Base-by-base conservation (phyloP, 495 filamentous ascomycete genomes). In the Margaritispora aquatica region DNA sequence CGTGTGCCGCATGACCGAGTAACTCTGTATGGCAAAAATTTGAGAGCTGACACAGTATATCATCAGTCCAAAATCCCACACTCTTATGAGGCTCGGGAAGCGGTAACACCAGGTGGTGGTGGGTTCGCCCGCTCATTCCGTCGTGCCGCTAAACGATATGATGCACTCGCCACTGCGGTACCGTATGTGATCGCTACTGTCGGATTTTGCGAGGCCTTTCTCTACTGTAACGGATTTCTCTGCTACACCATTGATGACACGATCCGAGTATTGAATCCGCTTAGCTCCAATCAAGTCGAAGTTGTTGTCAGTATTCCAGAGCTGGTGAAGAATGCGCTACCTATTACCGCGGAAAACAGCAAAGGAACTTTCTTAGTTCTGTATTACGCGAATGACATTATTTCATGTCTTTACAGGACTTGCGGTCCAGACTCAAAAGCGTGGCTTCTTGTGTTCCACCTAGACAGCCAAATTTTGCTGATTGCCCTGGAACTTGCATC, bases 231-330 rank as follows among this genome's bases (percentile, higher is more conserved):
- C 24, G 88, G 88, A 19, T 70, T 81, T 2, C 72, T 90, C 8
- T 86, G 81, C 58, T 88, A 90, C 63, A 75, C 80, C 10, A 66
- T 75, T 23, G 74, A 76, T 11, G 72, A 79, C 24, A 76, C 72
- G 67, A 74, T 92, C 36, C 84, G 87, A n/a, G 68, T 88, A 15
- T 70, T 89, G 47, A 75, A 89, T 55, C 69, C 89, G 10, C 82
- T 86, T 70, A 44, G 58, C 38, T 67, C 65, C 13, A 60, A 69
- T 19, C 73, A 74, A 0, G 69, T 68, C n/a, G 87, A 90, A 61
- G 71, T 83, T 24, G 82, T 85, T 4, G 66, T 89, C 27, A 75
- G 86, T 63, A 75, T 87, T 36, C 71, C 75, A 23, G 64, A 62
- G 4, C 66, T 87, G 0, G 68, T 84, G 26, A 66, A 64, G 15